Base-by-base conservation (phyloP, 176 grass and related monocot species). In the Avena atlantica region DNA sequence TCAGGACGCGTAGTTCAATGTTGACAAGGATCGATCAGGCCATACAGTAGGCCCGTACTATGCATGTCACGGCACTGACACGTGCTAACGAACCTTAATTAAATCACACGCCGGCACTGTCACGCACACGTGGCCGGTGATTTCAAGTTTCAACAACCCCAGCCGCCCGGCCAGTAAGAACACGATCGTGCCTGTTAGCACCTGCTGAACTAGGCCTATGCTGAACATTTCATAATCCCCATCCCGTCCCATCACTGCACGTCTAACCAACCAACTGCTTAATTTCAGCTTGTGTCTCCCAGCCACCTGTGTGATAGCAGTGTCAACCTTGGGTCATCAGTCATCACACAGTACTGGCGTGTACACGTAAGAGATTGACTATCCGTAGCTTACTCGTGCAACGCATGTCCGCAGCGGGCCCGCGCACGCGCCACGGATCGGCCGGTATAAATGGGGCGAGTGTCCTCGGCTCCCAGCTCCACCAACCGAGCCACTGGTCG, bases 1-100 rank as follows among this genome's bases (percentile, higher is more conserved):
- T 76, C 73, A 8, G 48, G 73, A 76, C 73, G 73, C 73, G 73
- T 76, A 53, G 21, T 76, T 76, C 48, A 24, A 52, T 17, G 72
- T 52, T 75, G 52, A 78, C 52, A 58, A 58, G 11, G 24, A 57
- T 57, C 16, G 53, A 42, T 9, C 59, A 15, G 15, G 16, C 4
- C 1, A 42, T 36, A 70, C 2, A 13, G 12, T 19, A 4, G 20
- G 8, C 4, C 11, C 37, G 5, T 4, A n/a, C 7, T 59, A n/a
- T 9, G 3, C 6, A 59, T 59, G 19, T 9, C 57, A 59, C 19
- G 2, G 8, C 57, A 10, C 20, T 9, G 1, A 37, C 16, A 70
- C 25, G 17, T 71, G 68, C 16, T 19, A 12, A 66, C 34, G 63
- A 6, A 20, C 40, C 40, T 48, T 45, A 72, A 20, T 72, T 72